Evolutionary conservation across 768 basidiomycete species (phyloP).

Genomic region (Amanita subjunquillea): DNA sequence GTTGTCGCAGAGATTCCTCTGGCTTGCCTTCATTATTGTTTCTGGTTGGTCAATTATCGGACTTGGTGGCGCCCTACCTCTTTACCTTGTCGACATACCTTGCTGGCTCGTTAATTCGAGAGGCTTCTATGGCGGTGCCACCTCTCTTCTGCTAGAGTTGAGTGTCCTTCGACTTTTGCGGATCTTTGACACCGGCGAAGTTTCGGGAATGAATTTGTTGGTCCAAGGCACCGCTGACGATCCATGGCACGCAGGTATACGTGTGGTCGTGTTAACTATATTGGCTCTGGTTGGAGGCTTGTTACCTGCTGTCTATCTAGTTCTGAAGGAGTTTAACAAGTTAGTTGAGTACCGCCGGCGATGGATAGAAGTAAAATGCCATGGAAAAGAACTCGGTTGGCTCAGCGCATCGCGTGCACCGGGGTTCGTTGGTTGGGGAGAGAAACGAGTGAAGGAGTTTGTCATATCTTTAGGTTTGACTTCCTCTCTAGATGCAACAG

Average conservation of each 20-base stretch:
- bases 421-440: slow-evolving; percentile 65
- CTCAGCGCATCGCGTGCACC: slow-evolving; percentile 51
- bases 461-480: slow-evolving; percentile 58
- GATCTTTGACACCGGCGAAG: slow-evolving; percentile 35
- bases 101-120: slow-evolving; percentile 45
- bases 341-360: slow-evolving; percentile 43
- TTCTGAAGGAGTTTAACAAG: slow-evolving; percentile 52
- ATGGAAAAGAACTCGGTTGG: slow-evolving; percentile 69
- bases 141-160: slow-evolving; percentile 65
- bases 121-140: slow-evolving; percentile 42
- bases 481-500: slow-evolving; percentile 33
- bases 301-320: slow-evolving; percentile 53
- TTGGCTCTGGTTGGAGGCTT: slow-evolving; percentile 54
- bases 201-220: slow-evolving; percentile 21
- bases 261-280: slow-evolving; percentile 60
- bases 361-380: slow-evolving; percentile 57
- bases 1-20: slow-evolving; percentile 60
- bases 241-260: slow-evolving; percentile 36
- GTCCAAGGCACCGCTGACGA: slow-evolving; percentile 27
- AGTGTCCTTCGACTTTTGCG: slow-evolving; percentile 67
- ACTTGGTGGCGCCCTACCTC: slow-evolving; percentile 59
- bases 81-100: slow-evolving; percentile 60
- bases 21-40: slow-evolving; percentile 52
- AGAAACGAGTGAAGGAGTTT: slow-evolving; percentile 62
- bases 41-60: slow-evolving; percentile 61